Percentiles rank a stretch among this genome's conserved stretches.
Conservation (phyloP, 129 eudicot genomes). For the Escallonia rubra region DNA sequence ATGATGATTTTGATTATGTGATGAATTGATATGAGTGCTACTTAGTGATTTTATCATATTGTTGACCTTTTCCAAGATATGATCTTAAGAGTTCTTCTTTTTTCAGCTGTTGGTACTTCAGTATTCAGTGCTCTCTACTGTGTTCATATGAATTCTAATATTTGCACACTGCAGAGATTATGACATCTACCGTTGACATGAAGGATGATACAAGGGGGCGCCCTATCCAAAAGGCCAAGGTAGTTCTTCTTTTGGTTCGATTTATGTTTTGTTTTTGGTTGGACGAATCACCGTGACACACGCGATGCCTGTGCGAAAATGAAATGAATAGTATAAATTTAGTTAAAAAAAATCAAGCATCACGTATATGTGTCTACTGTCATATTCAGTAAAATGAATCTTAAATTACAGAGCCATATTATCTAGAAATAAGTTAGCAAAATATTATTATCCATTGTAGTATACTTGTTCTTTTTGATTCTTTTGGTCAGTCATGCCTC, state of each 20-base stretch:
- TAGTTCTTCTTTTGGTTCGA: conserved; percentile 5
- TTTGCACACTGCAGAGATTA: conserved; percentile 50
- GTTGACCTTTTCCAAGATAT: neutral
- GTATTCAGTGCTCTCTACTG: neutral
- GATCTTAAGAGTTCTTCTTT: too few relatives aligned
- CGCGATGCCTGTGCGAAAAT: too few relatives aligned
- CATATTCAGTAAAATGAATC: too few relatives aligned
- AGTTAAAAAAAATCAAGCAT: too few relatives aligned
- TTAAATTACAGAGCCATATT: too few relatives aligned
- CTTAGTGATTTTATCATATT: neutral
- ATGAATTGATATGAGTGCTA: neutral
- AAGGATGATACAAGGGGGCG: conserved; percentile 77
- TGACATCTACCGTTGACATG: conserved; percentile 73
- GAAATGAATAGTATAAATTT: too few relatives aligned
- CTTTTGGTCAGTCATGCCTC: neutral
- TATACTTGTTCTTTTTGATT: neutral
- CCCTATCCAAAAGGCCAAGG: conserved; percentile 72
- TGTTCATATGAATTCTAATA: neutral
- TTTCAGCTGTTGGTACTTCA: neutral
- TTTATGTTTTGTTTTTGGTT: neutral
- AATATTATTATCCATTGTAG: too few relatives aligned
- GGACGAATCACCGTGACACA: too few relatives aligned
- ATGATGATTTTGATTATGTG: neutral
- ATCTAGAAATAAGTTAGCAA: too few relatives aligned
- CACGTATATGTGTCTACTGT: too few relatives aligned